phyloP scores from a whole-genome alignment of 108 stramenopile species.

The Schizochytrium sp. region DNA sequence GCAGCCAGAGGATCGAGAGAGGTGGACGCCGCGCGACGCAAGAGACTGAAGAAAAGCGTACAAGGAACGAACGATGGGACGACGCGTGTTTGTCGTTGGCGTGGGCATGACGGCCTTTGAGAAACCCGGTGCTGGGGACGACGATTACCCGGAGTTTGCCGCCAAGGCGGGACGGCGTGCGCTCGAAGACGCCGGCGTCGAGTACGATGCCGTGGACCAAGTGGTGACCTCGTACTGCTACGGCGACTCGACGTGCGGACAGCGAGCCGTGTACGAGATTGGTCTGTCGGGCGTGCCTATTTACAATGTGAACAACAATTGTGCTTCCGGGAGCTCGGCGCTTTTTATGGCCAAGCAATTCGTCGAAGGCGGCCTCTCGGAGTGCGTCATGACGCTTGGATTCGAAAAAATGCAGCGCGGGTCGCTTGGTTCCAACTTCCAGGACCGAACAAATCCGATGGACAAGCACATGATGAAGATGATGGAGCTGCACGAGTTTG shows the following conservation, averaged over 20 bases:
- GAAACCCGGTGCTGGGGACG: background rate
- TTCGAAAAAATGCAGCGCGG: conserved; percentile 10
- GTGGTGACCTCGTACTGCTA: conserved; percentile 17
- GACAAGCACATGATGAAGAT: conserved; percentile 20
- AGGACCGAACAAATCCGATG: background rate
- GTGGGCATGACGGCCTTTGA: conserved; percentile 14
- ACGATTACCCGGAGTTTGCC: conserved; percentile 1
- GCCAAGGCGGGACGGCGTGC: background rate
- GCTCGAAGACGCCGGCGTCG: background rate
- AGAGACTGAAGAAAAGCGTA: too few species aligned
- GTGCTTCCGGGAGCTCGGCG: background rate
- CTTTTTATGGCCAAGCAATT: background rate
- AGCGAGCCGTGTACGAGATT: background rate
- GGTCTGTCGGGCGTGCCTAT: background rate
- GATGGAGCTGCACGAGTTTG: background rate
- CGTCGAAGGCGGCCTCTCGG: background rate
- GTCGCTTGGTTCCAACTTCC: background rate
- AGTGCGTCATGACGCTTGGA: background rate
- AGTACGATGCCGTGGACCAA: background rate
- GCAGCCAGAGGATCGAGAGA: too few species aligned
- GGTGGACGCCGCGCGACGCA: too few species aligned
- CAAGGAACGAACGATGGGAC: background rate
- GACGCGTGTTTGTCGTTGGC: conserved; percentile 1
- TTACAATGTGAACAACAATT: conserved; percentile 18
- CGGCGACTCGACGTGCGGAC: conserved; percentile 17